Percentiles rank a stretch among this genome's conserved stretches.
Evolutionary conservation across 495 filamentous ascomycete genomes (phyloP).

Genomic region (Poronia punctata): DNA sequence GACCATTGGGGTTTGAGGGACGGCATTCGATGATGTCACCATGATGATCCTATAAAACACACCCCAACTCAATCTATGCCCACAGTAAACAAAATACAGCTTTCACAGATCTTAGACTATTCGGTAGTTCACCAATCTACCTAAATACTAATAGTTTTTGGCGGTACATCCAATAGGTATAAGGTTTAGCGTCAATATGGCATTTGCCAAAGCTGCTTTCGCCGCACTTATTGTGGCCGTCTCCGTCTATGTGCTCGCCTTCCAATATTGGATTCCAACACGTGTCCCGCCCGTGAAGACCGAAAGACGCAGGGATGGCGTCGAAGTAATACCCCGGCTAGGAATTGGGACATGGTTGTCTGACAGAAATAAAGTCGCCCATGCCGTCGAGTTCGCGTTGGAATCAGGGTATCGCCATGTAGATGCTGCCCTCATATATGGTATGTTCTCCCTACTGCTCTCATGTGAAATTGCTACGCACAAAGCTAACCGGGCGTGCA

Average conservation of each 20-base stretch:
- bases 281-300: background rate
- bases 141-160: no score
- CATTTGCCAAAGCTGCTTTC: background rate
- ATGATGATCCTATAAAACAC: slow-evolving; percentile 2
- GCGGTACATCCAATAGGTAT: background rate
- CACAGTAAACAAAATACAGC: no score
- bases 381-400: slow-evolving; percentile 27
- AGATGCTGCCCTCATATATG: slow-evolving; percentile 32
- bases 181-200: background rate
- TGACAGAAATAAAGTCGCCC: slow-evolving; percentile 13
- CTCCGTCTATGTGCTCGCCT: background rate
- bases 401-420: slow-evolving; percentile 56
- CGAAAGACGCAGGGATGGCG: background rate
- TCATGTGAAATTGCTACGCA: background rate
- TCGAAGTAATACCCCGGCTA: slow-evolving; percentile 34
- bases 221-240: slow-evolving; percentile 1
- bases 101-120: no score
- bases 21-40: slow-evolving; percentile 7
- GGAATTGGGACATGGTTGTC: slow-evolving; percentile 47
- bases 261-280: slow-evolving; percentile 2
- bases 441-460: slow-evolving; percentile 1
- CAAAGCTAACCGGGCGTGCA: slow-evolving; percentile 44
- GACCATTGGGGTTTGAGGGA: background rate
- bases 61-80: background rate
- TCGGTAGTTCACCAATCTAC: no score